These are phyloP conservation scores for Ambispora gerdemannii DNA, from an alignment of 192 early-diverging fungal species.

Conservation along the genomic window DNA sequence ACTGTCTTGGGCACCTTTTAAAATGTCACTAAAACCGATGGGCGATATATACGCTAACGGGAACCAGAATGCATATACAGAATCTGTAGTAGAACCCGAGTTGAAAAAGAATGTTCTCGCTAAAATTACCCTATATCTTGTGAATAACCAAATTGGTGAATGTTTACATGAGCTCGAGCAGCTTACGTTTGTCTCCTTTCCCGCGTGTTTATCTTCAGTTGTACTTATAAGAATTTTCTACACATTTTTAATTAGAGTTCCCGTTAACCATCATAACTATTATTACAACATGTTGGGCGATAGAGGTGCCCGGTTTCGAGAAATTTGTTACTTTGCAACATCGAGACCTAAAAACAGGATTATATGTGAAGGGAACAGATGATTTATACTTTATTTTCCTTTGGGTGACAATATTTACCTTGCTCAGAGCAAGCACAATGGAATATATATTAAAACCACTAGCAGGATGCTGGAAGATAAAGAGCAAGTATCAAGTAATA, in stretches of 20 bases:
- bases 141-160: no score
- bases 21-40: no score
- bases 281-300: not conserved
- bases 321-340: conserved; percentile 42
- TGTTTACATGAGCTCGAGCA: no score
- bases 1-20: no score
- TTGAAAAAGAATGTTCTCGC: no score
- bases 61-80: no score
- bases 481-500: conserved; percentile 35
- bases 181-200: no score
- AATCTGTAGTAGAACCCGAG: no score
- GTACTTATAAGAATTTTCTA: no score
- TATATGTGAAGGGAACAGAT: conserved; percentile 49
- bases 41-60: no score
- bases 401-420: conserved; percentile 66
- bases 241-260: conserved; percentile 14
- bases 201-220: no score
- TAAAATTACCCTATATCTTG: no score
- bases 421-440: conserved; percentile 56
- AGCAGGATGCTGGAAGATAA: conserved; percentile 40
- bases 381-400: conserved; percentile 62
- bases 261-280: not conserved
- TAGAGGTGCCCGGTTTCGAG: conserved; percentile 23
- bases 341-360: conserved; percentile 28
- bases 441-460: conserved; percentile 48